These are phyloP conservation scores for Salix udensis DNA, from an alignment of 345 rosid species.

Conservation along the genomic window DNA sequence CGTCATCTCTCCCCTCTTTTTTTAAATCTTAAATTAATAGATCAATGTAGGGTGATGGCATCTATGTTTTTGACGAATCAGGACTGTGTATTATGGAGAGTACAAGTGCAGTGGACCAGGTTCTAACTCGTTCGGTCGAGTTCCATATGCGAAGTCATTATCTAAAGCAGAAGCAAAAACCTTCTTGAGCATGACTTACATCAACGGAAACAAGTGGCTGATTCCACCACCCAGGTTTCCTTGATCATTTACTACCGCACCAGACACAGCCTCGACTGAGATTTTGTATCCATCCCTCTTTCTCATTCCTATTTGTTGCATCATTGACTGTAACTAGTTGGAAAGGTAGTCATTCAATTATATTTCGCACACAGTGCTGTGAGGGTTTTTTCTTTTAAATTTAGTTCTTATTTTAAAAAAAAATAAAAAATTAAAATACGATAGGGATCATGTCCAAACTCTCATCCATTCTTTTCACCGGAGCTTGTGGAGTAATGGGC, in stretches of 20 bases:
- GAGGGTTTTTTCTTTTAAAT: too few relatives aligned
- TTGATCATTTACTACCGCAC: not conserved
- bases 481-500: not conserved
- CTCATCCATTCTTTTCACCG: too few relatives aligned
- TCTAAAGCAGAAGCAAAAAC: constrained; percentile 19
- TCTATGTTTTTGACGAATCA: not conserved
- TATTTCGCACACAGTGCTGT: too few relatives aligned
- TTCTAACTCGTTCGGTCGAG: constrained; percentile 7
- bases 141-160: constrained; percentile 19
- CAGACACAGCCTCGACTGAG: not conserved
- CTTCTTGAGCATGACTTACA: constrained; percentile 28
- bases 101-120: constrained; percentile 28
- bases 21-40: too few relatives aligned
- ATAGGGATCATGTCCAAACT: too few relatives aligned
- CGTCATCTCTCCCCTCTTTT: not conserved
- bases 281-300: not conserved
- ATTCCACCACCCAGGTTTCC: constrained; percentile 21
- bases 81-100: constrained; percentile 30
- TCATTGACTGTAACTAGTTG: not conserved
- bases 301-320: not conserved
- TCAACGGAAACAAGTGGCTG: constrained; percentile 30
- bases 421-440: too few relatives aligned
- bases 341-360: not conserved
- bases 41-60: not conserved
- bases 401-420: too few relatives aligned